A percentile compares a stretch with the other conserved stretches of the same genome.
Conservation (phyloP, 352 stramenopile species). For the Phytophthora europaea region DNA sequence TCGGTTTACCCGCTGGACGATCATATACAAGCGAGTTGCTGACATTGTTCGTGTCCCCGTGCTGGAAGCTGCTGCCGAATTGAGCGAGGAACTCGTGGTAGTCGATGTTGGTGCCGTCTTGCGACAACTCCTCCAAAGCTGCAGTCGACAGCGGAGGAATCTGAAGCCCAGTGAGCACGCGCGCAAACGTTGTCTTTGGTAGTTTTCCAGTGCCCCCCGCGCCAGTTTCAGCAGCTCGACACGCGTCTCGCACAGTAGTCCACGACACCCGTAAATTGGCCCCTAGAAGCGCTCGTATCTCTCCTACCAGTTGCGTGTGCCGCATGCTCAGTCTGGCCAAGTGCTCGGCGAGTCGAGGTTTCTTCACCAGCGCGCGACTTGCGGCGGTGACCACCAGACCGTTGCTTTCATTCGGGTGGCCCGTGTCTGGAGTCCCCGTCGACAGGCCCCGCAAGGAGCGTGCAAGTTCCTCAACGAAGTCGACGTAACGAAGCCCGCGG, state of each 20-base stretch:
- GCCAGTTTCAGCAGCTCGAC: conserved; percentile 48
- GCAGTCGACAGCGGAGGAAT: conserved; percentile 49
- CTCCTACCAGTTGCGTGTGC: conserved; percentile 53
- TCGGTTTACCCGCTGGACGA: conserved; percentile 26
- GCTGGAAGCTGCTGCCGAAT: conserved; percentile 73
- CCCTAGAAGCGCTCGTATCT: conserved; percentile 56
- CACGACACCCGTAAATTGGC: conserved; percentile 64
- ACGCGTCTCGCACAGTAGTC: conserved; percentile 61
- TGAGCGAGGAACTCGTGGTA: conserved; percentile 74
- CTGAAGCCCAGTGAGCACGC: conserved; percentile 53
- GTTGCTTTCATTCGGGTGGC: conserved; percentile 19
- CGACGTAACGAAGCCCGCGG: conserved; percentile 55
- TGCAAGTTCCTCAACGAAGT: conserved; percentile 73
- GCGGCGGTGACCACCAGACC: conserved; percentile 50
- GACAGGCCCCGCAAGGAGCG: conserved; percentile 51
- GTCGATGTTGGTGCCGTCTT: conserved; percentile 51
- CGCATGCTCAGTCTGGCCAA: conserved; percentile 57
- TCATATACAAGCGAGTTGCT: conserved; percentile 67
- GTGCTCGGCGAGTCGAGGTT: conserved; percentile 63
- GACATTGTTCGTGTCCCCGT: conserved; percentile 73
- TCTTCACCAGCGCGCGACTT: conserved; percentile 62
- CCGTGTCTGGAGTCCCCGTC: conserved; percentile 17
- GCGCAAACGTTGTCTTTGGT: conserved; percentile 49
- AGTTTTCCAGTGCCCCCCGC: conserved; percentile 44
- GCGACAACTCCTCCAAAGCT: conserved; percentile 34